Percentiles rank a stretch among this genome's conserved stretches.
phyloP scores from a whole-genome alignment of 345 rosid species.

The Citrus sinensis region DNA sequence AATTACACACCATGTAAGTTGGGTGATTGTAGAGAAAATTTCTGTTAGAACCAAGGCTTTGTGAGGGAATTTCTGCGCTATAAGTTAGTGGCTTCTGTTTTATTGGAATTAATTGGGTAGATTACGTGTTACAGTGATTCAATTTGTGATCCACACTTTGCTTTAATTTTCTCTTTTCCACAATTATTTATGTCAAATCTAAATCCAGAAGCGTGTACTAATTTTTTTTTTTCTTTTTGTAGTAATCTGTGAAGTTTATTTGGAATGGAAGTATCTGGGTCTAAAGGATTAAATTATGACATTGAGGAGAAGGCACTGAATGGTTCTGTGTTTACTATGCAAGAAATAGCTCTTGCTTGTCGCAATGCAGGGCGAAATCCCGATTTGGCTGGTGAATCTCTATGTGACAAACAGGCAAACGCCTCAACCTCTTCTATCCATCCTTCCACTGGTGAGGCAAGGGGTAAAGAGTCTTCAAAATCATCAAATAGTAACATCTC shows the following conservation, averaged over 20 bases:
- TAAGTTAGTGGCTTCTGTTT: background rate
- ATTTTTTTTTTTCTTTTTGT: background rate
- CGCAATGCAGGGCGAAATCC: constrained; percentile 32
- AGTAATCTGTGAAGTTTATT: background rate
- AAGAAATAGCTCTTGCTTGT: constrained; percentile 48
- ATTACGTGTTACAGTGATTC: background rate
- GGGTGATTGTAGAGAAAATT: background rate
- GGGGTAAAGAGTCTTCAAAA: constrained; percentile 13
- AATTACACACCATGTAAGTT: background rate
- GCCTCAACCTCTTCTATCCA: constrained; percentile 12
- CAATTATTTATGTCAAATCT: background rate
- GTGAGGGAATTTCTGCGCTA: background rate
- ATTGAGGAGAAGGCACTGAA: constrained; percentile 37
- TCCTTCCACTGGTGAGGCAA: constrained; percentile 15
- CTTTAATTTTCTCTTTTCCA: background rate
- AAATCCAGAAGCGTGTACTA: background rate
- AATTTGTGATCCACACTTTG: background rate
- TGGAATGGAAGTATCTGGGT: constrained; percentile 39
- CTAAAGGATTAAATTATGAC: constrained; percentile 19
- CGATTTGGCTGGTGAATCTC: constrained; percentile 35
- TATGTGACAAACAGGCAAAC: constrained; percentile 27
- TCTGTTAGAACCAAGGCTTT: background rate
- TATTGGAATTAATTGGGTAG: background rate
- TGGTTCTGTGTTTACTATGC: constrained; percentile 29
- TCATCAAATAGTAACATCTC: constrained; percentile 12